These are phyloP conservation scores for Acacia concinna DNA, from an alignment of 331 rosid species.

Conservation along the genomic window DNA sequence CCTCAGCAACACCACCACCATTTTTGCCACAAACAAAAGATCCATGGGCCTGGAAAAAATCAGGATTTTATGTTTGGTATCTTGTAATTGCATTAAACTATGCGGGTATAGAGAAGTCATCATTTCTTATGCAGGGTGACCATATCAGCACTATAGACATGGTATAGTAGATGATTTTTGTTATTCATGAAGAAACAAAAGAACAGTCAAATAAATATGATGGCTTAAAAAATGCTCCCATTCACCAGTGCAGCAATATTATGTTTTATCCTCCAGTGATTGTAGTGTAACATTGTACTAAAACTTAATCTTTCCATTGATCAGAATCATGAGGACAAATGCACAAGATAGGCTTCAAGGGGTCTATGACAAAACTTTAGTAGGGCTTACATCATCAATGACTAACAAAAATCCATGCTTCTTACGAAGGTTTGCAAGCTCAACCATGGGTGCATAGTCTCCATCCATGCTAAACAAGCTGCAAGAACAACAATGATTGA, in stretches of 20 bases:
- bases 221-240: background rate
- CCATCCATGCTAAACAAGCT: conserved; percentile 99
- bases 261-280: background rate
- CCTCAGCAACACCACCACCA: conserved; percentile 98
- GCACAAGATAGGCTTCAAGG: conserved; percentile 3
- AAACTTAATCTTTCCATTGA: conserved; percentile 14
- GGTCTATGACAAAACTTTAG: conserved; percentile 12
- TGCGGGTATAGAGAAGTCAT: conserved; percentile 6
- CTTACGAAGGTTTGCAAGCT: conserved; percentile 76
- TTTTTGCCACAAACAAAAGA: conserved; percentile 85
- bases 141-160: background rate
- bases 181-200: background rate
- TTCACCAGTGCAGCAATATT: background rate
- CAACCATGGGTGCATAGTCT: conserved; percentile 83
- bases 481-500: conserved; percentile 30
- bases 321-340: conserved; percentile 6
- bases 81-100: background rate
- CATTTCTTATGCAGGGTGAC: background rate
- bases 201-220: background rate
- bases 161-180: background rate
- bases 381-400: conserved; percentile 81
- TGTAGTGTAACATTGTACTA: background rate
- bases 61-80: conserved; percentile 11
- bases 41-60: conserved; percentile 82
- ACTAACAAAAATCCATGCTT: conserved; percentile 77